A percentile compares a stretch with the other conserved stretches of the same genome.
These are phyloP conservation scores for Hyaloscypha hepaticicola DNA, from an alignment of 495 filamentous ascomycete species.

Conservation along the genomic window DNA sequence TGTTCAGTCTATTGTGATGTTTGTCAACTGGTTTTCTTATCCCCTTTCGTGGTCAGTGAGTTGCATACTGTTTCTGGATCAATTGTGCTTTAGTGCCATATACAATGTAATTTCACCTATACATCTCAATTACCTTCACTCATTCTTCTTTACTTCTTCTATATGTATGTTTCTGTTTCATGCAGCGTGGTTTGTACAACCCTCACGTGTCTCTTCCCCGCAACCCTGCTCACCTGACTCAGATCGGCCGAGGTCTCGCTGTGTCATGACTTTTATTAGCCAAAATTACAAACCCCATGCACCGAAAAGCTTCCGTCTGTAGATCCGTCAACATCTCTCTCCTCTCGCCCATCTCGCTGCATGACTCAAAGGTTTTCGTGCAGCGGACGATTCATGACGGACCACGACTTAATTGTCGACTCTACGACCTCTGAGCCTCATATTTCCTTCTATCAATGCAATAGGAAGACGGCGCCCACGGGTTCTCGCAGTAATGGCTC, in stretches of 20 bases:
- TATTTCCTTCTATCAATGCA: slow-evolving; percentile 14
- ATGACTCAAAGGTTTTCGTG: slow-evolving; percentile 16
- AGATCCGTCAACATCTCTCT: background rate
- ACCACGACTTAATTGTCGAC: background rate
- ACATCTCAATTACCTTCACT: too few relatives aligned
- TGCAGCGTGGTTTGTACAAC: too few relatives aligned
- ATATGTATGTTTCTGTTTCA: too few relatives aligned
- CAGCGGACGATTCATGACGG: slow-evolving; percentile 22
- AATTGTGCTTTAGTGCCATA: too few relatives aligned
- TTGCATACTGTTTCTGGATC: too few relatives aligned
- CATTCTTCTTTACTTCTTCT: too few relatives aligned
- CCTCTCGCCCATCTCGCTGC: slow-evolving; percentile 9
- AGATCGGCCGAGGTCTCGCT: background rate
- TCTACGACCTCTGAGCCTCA: background rate
- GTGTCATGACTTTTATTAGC: slow-evolving; percentile 9
- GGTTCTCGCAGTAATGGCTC: slow-evolving; percentile 25
- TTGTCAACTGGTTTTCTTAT: too few relatives aligned
- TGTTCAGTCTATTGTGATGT: background rate
- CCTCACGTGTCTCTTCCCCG: too few relatives aligned
- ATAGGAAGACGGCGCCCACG: slow-evolving; percentile 8
- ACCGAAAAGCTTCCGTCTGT: background rate
- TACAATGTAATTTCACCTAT: too few relatives aligned
- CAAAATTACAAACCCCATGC: background rate
- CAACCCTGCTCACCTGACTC: background rate
- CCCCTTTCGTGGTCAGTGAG: too few relatives aligned